These are phyloP conservation scores for Skeletonema menzelii DNA, from an alignment of 108 stramenopile genomes.

Conservation along the genomic window DNA sequence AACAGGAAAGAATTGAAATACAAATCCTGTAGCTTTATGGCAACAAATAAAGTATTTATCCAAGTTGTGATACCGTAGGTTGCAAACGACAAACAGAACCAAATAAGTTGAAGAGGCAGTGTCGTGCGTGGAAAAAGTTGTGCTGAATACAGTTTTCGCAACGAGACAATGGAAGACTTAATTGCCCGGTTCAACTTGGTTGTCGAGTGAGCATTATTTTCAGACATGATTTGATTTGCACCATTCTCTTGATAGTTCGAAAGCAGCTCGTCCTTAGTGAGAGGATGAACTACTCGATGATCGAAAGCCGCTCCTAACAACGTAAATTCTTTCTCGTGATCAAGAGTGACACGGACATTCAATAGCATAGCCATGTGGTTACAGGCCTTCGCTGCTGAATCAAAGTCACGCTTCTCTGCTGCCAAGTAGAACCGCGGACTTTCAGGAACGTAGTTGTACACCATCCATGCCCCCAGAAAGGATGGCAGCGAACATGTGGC, in stretches of 20 bases:
- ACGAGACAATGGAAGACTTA: conserved; percentile 23
- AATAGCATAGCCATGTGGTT: conserved; percentile 53
- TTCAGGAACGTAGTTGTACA: conserved; percentile 64
- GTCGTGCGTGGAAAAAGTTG: conserved; percentile 55
- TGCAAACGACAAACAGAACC: conserved; percentile 77
- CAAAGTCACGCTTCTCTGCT: conserved; percentile 39
- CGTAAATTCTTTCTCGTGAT: background rate
- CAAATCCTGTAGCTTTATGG: conserved; percentile 69
- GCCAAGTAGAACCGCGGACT: conserved; percentile 72
- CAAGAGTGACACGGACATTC: conserved; percentile 8
- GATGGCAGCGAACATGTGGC: conserved; percentile 70
- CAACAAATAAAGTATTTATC: conserved; percentile 81
- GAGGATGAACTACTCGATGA: background rate
- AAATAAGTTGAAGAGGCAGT: conserved; percentile 63
- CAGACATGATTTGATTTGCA: background rate
- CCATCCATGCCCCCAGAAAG: conserved; percentile 59
- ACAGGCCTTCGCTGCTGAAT: conserved; percentile 47
- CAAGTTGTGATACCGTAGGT: conserved; percentile 78
- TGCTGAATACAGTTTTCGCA: conserved; percentile 51
- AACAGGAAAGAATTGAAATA: conserved; percentile 82
- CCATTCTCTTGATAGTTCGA: conserved; percentile 21
- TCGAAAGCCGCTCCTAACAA: background rate
- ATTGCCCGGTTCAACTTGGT: background rate
- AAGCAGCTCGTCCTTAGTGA: conserved; percentile 49
- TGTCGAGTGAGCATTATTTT: background rate